phyloP scores from a whole-genome alignment of 1,284 basidiomycete species.

The Heterobasidion annosum region DNA sequence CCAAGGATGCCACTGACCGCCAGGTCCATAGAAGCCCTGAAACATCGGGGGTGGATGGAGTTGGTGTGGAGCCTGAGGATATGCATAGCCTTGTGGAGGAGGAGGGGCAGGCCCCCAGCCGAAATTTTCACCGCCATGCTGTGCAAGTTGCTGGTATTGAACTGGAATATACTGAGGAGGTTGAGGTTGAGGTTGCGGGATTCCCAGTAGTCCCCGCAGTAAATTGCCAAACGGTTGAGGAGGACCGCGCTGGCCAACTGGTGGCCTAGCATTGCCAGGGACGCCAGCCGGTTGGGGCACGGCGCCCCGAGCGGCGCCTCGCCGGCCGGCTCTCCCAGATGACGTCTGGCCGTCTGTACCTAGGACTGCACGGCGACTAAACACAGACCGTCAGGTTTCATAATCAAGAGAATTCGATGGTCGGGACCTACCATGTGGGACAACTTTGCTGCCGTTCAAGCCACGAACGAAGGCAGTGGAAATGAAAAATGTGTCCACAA shows the following conservation, averaged over 20 bases:
- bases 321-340: conserved; percentile 12
- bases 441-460: conserved; percentile 94
- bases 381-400: conserved; percentile 9
- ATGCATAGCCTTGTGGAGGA: conserved; percentile 5
- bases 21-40: conserved; percentile 52
- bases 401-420: conserved; percentile 5
- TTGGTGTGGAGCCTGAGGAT: conserved; percentile 15
- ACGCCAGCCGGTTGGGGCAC: conserved; percentile 21
- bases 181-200: conserved; percentile 6
- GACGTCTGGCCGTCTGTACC: conserved; percentile 33
- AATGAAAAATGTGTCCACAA: conserved; percentile 98
- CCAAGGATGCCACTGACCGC: conserved; percentile 59
- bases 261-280: not conserved
- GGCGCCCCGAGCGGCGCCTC: conserved; percentile 17
- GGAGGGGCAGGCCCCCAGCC: conserved; percentile 11
- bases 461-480: conserved; percentile 96
- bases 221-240: conserved; percentile 9
- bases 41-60: conserved; percentile 23
- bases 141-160: not conserved
- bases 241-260: conserved; percentile 10
- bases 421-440: conserved; percentile 80
- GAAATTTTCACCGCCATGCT: not conserved
- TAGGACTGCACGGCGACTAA: conserved; percentile 80
- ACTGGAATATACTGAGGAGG: conserved; percentile 4
- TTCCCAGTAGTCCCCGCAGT: conserved; percentile 8